Evolutionary conservation across 108 stramenopile genomes (phyloP).

Genomic region (Cylindrotheca closterium): DNA sequence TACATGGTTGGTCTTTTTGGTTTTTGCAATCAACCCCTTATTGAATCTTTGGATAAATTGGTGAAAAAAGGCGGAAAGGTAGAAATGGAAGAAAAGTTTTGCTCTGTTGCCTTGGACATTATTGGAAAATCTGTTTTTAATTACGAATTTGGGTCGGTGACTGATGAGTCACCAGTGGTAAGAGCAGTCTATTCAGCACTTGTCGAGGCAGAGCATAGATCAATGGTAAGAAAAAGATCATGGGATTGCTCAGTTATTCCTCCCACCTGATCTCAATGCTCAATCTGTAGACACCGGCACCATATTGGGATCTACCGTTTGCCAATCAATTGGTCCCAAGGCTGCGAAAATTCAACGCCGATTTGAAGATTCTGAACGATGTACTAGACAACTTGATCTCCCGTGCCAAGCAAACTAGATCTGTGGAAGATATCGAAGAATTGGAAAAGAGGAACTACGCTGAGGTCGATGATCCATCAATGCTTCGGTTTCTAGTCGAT

Average conservation of each 20-base stretch:
- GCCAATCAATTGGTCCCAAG: slow-evolving; percentile 92
- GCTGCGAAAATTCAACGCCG: slow-evolving; percentile 88
- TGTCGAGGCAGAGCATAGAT: slow-evolving; percentile 93
- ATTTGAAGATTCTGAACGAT: slow-evolving; percentile 86
- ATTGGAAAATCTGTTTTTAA: slow-evolving; percentile 94
- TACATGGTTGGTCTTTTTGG: slow-evolving; percentile 92
- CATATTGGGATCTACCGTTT: slow-evolving; percentile 94
- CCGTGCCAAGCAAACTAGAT: slow-evolving; percentile 73
- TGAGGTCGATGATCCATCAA: slow-evolving; percentile 88
- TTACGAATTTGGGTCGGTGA: slow-evolving; percentile 92
- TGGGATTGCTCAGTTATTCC: too few species aligned
- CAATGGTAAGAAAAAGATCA: slow-evolving; percentile 55
- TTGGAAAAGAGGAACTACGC: slow-evolving; percentile 87
- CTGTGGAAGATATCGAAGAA: slow-evolving; percentile 90
- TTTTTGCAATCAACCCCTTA: slow-evolving; percentile 87
- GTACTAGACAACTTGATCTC: slow-evolving; percentile 87
- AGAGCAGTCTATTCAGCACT: slow-evolving; percentile 92
- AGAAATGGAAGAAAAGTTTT: slow-evolving; percentile 93
- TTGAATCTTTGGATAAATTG: slow-evolving; percentile 58
- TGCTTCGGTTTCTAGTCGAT: slow-evolving; percentile 94
- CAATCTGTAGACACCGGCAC: slow-evolving; percentile 66
- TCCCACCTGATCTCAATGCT: too few species aligned
- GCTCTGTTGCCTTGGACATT: slow-evolving; percentile 90
- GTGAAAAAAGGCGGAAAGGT: slow-evolving; percentile 56
- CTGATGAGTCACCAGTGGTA: slow-evolving; percentile 83